Evolutionary conservation across 1,284 basidiomycete species (phyloP).

Genomic region (Apiotrichum mycotoxinovorans): DNA sequence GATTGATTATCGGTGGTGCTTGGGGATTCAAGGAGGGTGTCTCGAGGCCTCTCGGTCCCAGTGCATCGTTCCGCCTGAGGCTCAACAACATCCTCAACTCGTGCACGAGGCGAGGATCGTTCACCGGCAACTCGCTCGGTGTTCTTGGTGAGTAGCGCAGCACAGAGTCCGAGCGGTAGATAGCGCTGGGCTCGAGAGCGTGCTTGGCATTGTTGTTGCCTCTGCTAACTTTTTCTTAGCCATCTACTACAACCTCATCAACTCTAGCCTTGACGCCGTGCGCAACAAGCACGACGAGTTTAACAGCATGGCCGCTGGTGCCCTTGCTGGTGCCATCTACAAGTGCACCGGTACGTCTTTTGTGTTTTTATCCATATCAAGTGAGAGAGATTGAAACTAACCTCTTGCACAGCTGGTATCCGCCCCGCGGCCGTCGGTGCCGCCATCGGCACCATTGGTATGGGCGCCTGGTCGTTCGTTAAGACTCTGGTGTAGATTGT

Average conservation of each 20-base stretch:
- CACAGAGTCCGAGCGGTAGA: too few species aligned
- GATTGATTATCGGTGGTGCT: constrained; percentile 84
- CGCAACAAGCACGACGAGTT: constrained; percentile 88
- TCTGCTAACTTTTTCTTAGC: constrained; percentile 54
- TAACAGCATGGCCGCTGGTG: constrained; percentile 90
- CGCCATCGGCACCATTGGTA: constrained; percentile 78
- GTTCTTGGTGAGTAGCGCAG: constrained; percentile 69
- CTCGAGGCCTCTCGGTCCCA: constrained; percentile 67
- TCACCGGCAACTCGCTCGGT: constrained; percentile 97
- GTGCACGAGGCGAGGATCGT: constrained; percentile 91
- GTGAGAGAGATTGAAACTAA: too few species aligned
- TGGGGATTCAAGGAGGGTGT: constrained; percentile 97
- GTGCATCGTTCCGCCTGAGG: constrained; percentile 71
- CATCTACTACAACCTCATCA: constrained; percentile 92
- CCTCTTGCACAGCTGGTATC: constrained; percentile 68
- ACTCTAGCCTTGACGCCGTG: constrained; percentile 83
- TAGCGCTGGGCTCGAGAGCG: too few species aligned
- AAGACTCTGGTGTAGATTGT: constrained; percentile 53
- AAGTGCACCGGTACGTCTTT: constrained; percentile 89
- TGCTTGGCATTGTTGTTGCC: too few species aligned
- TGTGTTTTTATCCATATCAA: too few species aligned
- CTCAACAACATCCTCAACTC: constrained; percentile 97
- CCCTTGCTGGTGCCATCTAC: constrained; percentile 83
- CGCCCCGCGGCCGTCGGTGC: constrained; percentile 84
- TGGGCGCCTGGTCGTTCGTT: constrained; percentile 86